Evolutionary conservation across 768 basidiomycete species (phyloP).

Genomic region (Tephrocybe sp.): DNA sequence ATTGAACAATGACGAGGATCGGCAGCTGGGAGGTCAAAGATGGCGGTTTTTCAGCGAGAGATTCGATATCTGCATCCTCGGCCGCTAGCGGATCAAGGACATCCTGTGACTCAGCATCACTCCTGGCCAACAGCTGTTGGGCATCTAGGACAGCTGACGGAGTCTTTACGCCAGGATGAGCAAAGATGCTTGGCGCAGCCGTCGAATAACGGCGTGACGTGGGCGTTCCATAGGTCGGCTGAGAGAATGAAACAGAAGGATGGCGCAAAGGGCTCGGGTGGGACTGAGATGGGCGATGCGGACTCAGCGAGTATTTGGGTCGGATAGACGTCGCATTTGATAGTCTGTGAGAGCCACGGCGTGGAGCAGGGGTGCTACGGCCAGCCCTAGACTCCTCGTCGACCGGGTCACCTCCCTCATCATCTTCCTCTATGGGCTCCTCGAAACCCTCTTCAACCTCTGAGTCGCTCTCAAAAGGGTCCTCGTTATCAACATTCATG

Average conservation of each 20-base stretch:
- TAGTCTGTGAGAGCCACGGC: slow-evolving; percentile 29
- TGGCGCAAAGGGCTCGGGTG: slow-evolving; percentile 27
- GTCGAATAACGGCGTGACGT: slow-evolving; percentile 57
- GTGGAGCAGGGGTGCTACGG: slow-evolving; percentile 18
- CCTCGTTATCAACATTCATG: slow-evolving; percentile 91
- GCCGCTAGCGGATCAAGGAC: slow-evolving; percentile 46
- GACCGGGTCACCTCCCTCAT: slow-evolving; percentile 24
- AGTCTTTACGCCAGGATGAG: slow-evolving; percentile 78
- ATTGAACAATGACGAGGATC: slow-evolving; percentile 83
- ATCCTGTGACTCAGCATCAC: slow-evolving; percentile 46
- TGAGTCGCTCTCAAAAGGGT: slow-evolving; percentile 66
- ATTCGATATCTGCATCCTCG: slow-evolving; percentile 35
- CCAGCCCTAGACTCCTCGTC: slow-evolving; percentile 21
- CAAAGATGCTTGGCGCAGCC: slow-evolving; percentile 73
- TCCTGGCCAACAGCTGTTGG: slow-evolving; percentile 54
- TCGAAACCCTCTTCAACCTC: slow-evolving; percentile 31
- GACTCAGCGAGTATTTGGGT: slow-evolving; percentile 23
- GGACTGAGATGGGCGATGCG: slow-evolving; percentile 32
- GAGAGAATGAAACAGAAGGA: slow-evolving; percentile 35
- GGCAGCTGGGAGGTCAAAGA: slow-evolving; percentile 78
- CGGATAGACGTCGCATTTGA: slow-evolving; percentile 27
- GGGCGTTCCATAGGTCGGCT: slow-evolving; percentile 32
- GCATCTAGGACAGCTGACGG: slow-evolving; percentile 78
- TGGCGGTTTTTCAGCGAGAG: slow-evolving; percentile 52
- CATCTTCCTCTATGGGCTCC: slow-evolving; percentile 32